phyloP scores from a whole-genome alignment of 2,329 filamentous ascomycete species.

The Trichophyton benhamiae region DNA sequence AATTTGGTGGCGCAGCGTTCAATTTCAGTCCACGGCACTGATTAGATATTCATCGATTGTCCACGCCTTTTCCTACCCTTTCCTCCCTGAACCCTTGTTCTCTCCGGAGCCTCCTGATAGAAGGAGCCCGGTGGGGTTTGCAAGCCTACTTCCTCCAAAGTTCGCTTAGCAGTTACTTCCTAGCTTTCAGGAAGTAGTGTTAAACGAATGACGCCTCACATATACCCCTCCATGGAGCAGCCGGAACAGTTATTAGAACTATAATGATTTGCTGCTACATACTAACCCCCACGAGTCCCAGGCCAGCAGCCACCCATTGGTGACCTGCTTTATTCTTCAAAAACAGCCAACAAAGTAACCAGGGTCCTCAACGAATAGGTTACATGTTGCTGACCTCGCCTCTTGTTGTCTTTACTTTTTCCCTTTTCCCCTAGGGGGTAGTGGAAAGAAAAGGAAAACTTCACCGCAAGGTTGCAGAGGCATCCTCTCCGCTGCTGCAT shows the following conservation, averaged over 20 bases:
- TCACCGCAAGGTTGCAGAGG: background rate
- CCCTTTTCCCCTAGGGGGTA: background rate
- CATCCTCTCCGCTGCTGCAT: background rate
- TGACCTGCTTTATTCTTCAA: background rate
- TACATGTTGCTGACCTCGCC: background rate
- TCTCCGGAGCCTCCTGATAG: background rate
- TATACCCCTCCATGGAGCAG: background rate
- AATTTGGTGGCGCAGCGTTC: slow-evolving; percentile 1
- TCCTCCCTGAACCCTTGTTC: background rate
- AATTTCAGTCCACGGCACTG: background rate
- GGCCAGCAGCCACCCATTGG: background rate
- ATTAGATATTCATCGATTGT: background rate
- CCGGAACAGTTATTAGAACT: background rate
- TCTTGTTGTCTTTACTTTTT: background rate
- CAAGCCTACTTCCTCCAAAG: background rate
- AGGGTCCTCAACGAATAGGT: background rate
- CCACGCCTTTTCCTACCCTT: background rate
- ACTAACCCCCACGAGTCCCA: slow-evolving; percentile 1
- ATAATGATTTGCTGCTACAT: background rate
- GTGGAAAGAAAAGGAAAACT: background rate
- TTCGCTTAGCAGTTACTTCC: slow-evolving; percentile 1
- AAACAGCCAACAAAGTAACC: background rate
- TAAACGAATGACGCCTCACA: background rate
- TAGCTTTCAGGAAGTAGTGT: background rate
- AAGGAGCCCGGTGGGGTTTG: background rate